These are phyloP conservation scores for Yarrowia deformans DNA, from an alignment of 805 yeast genomes.

Conservation along the genomic window DNA sequence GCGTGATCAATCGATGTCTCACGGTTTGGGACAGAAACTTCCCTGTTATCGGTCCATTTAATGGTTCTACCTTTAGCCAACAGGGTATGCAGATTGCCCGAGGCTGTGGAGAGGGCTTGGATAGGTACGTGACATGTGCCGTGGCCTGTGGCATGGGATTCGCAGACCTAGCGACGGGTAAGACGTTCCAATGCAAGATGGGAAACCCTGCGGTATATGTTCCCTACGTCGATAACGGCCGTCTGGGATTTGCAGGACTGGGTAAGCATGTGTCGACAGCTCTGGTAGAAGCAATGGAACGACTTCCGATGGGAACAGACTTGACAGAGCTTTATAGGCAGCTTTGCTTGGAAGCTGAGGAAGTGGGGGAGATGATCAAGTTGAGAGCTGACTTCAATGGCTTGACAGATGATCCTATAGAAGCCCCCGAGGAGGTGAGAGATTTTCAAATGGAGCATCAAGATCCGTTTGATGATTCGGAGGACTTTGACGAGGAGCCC, in stretches of 20 bases:
- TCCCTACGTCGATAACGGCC: background rate
- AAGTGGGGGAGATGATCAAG: background rate
- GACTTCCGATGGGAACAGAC: background rate
- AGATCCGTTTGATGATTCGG: too few relatives aligned
- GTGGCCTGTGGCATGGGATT: background rate
- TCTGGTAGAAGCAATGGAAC: background rate
- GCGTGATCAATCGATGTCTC: background rate
- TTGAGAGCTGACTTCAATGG: too few relatives aligned
- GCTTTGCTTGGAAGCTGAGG: background rate
- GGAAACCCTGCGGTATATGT: background rate
- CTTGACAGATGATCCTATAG: too few relatives aligned
- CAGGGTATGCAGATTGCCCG: background rate
- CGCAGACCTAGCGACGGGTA: background rate
- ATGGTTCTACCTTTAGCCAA: too few relatives aligned
- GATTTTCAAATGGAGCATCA: too few relatives aligned
- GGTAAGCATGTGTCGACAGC: background rate
- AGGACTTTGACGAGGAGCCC: too few relatives aligned
- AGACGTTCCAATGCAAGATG: background rate
- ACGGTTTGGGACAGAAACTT: background rate
- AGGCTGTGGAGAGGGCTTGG: background rate
- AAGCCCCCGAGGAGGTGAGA: too few relatives aligned
- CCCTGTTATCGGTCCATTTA: background rate
- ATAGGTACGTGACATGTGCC: background rate
- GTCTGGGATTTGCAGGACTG: background rate
- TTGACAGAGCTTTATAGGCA: background rate